phyloP scores from a whole-genome alignment of 768 basidiomycete genomes.

The Mycena filopes region DNA sequence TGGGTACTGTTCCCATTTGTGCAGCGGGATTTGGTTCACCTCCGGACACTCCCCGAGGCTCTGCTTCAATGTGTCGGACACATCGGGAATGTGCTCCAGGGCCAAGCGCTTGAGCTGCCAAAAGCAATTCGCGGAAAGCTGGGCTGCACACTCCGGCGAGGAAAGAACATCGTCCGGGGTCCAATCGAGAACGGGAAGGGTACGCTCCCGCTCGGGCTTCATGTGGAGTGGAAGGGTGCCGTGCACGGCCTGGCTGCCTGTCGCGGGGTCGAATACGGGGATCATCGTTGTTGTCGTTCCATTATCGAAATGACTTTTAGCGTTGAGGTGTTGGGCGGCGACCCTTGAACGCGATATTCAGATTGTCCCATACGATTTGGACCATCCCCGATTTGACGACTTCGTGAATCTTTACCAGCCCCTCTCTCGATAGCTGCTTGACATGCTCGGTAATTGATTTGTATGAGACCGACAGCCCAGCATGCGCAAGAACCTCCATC shows the following conservation, averaged over 20 bases:
- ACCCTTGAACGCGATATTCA: constrained; percentile 42
- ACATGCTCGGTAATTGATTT: constrained; percentile 11
- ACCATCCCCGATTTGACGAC: constrained; percentile 31
- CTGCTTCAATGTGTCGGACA: constrained; percentile 1
- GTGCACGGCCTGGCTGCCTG: constrained; percentile 24
- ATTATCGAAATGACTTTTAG: constrained; percentile 42
- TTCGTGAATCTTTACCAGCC: constrained; percentile 21
- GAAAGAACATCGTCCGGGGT: constrained; percentile 2
- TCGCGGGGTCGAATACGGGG: constrained; percentile 28
- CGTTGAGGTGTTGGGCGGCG: constrained; percentile 34
- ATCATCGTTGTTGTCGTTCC: constrained; percentile 42
- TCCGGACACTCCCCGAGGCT: background rate
- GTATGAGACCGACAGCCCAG: constrained; percentile 28
- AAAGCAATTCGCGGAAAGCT: constrained; percentile 1
- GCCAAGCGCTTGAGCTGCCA: constrained; percentile 21
- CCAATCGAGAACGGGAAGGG: constrained; percentile 14
- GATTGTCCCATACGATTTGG: constrained; percentile 41
- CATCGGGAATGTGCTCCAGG: constrained; percentile 13
- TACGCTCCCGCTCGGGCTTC: constrained; percentile 14
- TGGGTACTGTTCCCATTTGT: constrained; percentile 30
- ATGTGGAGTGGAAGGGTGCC: constrained; percentile 11
- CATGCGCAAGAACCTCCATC: constrained; percentile 31
- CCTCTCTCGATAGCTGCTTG: constrained; percentile 20
- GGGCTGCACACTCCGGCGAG: background rate
- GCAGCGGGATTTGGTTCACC: constrained; percentile 24